A percentile compares a stretch with the other conserved stretches of the same genome.
phyloP scores from a whole-genome alignment of 2,329 filamentous ascomycete genomes.

The Zymoseptoria tritici region DNA sequence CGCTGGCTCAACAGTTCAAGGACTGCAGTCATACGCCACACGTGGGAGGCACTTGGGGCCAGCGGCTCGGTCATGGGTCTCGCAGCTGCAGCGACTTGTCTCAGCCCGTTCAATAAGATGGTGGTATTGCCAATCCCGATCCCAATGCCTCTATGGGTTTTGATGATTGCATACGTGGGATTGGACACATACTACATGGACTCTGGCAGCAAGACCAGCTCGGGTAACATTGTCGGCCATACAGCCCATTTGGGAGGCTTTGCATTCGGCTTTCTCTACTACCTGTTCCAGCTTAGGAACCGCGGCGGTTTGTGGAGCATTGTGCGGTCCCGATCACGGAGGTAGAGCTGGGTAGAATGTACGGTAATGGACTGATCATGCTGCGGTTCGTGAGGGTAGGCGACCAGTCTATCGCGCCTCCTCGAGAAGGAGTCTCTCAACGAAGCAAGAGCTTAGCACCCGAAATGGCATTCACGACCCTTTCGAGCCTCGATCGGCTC shows the following conservation, averaged over 20 bases:
- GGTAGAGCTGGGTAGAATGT: too few species aligned
- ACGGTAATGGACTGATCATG: too few species aligned
- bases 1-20: too few species aligned
- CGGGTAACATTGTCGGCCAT: too few species aligned
- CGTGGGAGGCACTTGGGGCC: slow-evolving; percentile 36
- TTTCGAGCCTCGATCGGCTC: too few species aligned
- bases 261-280: slow-evolving; percentile 32
- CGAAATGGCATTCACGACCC: too few species aligned
- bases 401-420: too few species aligned
- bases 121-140: slow-evolving; percentile 32
- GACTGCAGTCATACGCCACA: too few species aligned
- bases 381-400: too few species aligned
- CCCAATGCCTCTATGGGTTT: slow-evolving; percentile 34
- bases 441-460: too few species aligned
- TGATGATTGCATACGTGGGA: slow-evolving; percentile 30
- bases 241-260: slow-evolving; percentile 40
- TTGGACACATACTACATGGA: slow-evolving; percentile 36
- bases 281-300: slow-evolving; percentile 20
- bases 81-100: slow-evolving; percentile 32
- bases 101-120: slow-evolving; percentile 31
- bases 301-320: slow-evolving; percentile 18
- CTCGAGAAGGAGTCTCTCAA: too few species aligned
- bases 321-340: too few species aligned
- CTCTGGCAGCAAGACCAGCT: slow-evolving; percentile 14
- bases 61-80: slow-evolving; percentile 38